Evolutionary conservation across 768 basidiomycete genomes (phyloP).

Genomic region (Psilocybe tampanensis): DNA sequence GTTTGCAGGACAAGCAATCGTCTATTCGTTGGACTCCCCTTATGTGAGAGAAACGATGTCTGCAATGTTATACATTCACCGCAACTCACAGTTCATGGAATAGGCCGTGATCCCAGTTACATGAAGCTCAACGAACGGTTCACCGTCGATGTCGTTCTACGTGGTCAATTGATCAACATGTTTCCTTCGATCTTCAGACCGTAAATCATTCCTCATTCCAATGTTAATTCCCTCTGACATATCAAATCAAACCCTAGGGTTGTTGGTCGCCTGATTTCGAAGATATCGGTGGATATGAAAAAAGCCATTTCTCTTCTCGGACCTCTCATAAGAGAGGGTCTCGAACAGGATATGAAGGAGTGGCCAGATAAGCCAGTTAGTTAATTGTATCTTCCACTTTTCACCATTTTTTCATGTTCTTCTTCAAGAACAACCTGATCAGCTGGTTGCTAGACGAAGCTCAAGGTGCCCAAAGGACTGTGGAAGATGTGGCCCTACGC

Average conservation of each 20-base stretch:
- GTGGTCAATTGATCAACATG: conserved; percentile 7
- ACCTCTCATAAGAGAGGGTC: conserved; percentile 1
- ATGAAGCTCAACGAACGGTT: conserved; percentile 12
- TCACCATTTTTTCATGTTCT: not conserved
- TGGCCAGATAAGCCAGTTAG: conserved; percentile 7
- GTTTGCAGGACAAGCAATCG: conserved; percentile 34
- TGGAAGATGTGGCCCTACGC: conserved; percentile 20
- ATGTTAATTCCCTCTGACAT: not conserved
- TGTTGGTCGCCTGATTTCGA: conserved; percentile 6
- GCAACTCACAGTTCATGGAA: not conserved
- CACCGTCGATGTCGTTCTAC: conserved; percentile 12
- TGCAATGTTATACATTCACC: not conserved
- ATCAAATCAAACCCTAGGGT: not conserved
- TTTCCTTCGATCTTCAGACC: conserved; percentile 18
- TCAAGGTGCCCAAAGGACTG: conserved; percentile 19
- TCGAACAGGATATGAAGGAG: conserved; percentile 1
- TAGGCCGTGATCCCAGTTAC: conserved; percentile 18
- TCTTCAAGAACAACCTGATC: conserved; percentile 26
- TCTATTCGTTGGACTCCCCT: conserved; percentile 44
- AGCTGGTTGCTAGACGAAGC: conserved; percentile 31
- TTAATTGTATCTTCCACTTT: not conserved
- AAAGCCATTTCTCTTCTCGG: conserved; percentile 3
- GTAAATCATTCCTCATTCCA: conserved; percentile 2
- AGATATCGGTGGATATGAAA: conserved; percentile 3
- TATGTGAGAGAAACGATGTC: conserved; percentile 31